Base-by-base conservation (phyloP, 495 filamentous ascomycete genomes). In the Barbatosphaeria neglecta region DNA sequence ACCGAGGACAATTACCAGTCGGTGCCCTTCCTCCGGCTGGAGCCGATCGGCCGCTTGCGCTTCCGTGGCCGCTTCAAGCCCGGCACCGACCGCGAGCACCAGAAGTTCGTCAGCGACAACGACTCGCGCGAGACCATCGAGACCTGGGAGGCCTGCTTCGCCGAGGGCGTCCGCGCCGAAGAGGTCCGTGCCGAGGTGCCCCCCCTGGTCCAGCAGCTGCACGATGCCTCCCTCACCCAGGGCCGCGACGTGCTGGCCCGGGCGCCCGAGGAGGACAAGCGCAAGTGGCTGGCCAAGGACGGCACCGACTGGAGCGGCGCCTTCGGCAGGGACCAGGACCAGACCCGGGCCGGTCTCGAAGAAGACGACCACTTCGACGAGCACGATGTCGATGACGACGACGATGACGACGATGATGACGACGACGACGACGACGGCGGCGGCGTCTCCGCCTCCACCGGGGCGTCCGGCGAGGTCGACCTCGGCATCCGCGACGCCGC, bases 221-320 rank as follows among this genome's bases (percentile, higher is more conserved):
- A 96, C 55, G 87, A 93, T 31, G 66, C 82, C 52, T 87, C 83
- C 8, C 65, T 95, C 22, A 80, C 79, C 1, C 70, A 87, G 44
- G 84, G 83, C 16, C 75, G 89, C 3, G 86, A 93, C 50, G 78
- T 95, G 18, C 76, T 95, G 16, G 81, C 82, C 43, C 64, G 75
- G 25, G 82, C 84, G 3, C 64, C 75, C 6, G 72, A 82, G 7
- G 73, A 79, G 28, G 86, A 95, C 50, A 83, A 78, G 51, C 59
- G 78, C 46, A 81, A 75, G 50, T 95, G 90, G 86, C 67, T 95
- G 17, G 72, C 79, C 27, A 83, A 81, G 54, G 78, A 84, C 44
- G 90, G 90, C 4, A 79, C 78, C 16, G 87, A 95, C 60, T 95
- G 90, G 90, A 81, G 73, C 35, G 86, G 85, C n/a, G 86, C 88